Percentiles rank a stretch among this genome's conserved stretches.
Evolutionary conservation across 2,329 filamentous ascomycete genomes (phyloP).

Genomic region (Leptographium procerum): DNA sequence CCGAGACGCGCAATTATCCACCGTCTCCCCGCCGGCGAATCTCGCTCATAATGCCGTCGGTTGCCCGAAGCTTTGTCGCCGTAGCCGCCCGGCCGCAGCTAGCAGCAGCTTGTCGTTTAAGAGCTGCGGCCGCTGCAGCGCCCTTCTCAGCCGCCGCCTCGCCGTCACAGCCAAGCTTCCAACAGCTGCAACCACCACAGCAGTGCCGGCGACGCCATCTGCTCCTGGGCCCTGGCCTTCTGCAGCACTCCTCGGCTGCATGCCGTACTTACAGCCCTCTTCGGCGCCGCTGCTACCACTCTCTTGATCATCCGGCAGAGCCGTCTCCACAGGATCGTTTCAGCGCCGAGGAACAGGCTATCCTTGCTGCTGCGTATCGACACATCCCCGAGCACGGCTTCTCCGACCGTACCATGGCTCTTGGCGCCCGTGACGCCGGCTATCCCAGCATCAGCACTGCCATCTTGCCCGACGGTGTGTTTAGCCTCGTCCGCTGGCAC

Average conservation of each 20-base stretch:
- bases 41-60: background rate
- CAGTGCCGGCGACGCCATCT: background rate
- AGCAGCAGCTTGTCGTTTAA: background rate
- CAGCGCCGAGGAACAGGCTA: constrained; percentile 56
- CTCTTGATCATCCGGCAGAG: constrained; percentile 61
- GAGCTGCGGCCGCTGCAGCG: background rate
- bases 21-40: too few species aligned
- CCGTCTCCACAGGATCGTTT: constrained; percentile 48
- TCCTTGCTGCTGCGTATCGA: constrained; percentile 68
- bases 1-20: too few species aligned
- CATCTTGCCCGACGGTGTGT: constrained; percentile 67
- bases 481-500: constrained; percentile 72
- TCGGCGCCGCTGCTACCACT: constrained; percentile 50
- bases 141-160: background rate
- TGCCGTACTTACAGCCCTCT: background rate
- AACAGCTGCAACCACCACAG: background rate
- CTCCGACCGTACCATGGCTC: constrained; percentile 57
- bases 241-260: background rate
- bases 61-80: background rate
- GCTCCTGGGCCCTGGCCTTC: background rate
- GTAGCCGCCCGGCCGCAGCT: background rate
- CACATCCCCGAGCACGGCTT: constrained; percentile 80
- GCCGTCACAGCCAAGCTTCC: background rate
- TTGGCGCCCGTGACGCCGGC: constrained; percentile 72
- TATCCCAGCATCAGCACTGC: constrained; percentile 81